Conservation (phyloP, 441 rosid genomes). For the Theobroma grandiflorum region DNA sequence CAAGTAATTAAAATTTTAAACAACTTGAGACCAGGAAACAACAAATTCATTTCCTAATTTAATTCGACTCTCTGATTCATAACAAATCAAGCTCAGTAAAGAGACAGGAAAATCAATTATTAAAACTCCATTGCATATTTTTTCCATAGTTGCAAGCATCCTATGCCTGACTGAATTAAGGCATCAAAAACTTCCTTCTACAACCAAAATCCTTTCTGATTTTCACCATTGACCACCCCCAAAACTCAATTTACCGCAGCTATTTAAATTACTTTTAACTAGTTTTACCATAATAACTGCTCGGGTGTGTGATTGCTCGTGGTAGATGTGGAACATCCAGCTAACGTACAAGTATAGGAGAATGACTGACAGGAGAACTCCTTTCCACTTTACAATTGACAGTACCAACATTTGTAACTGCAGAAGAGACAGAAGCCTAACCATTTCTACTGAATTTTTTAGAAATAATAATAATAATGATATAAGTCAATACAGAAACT, state of each 20-base stretch:
- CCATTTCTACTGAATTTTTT: too few relatives aligned
- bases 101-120: not conserved
- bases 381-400: slow-evolving; percentile 82
- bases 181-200: not conserved
- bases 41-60: not conserved
- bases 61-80: not conserved
- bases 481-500: too few relatives aligned
- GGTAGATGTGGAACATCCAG: slow-evolving; percentile 43
- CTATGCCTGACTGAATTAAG: not conserved
- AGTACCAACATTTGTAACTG: slow-evolving; percentile 54
- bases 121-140: not conserved
- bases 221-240: slow-evolving; percentile 3
- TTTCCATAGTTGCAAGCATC: too few relatives aligned
- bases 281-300: slow-evolving; percentile 36
- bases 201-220: not conserved
- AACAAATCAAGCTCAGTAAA: not conserved
- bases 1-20: not conserved
- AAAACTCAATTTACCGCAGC: not conserved
- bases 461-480: too few relatives aligned
- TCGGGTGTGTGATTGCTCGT: slow-evolving; percentile 84
- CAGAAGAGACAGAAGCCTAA: slow-evolving; percentile 73
- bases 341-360: slow-evolving; percentile 67
- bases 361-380: slow-evolving; percentile 82
- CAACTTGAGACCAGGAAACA: not conserved
- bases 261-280: not conserved